Conservation (phyloP, 2,329 filamentous ascomycete species). For the Hypoxylon sp. region DNA sequence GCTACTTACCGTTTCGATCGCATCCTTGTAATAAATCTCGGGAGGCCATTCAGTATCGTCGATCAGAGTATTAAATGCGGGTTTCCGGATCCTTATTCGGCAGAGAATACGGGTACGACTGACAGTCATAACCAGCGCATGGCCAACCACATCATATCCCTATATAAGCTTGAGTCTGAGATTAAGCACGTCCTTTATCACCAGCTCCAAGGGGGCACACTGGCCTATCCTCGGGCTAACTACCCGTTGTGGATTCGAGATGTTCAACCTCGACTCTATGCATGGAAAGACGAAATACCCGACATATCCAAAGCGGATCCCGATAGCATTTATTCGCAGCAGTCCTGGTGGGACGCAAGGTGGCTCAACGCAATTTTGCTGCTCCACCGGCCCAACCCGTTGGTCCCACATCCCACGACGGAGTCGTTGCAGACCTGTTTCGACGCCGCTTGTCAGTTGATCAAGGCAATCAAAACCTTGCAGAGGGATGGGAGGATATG, state of each 20-base stretch:
- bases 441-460: constrained; percentile 48
- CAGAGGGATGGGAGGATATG: constrained; percentile 51
- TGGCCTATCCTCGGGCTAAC: constrained; percentile 50
- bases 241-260: constrained; percentile 49
- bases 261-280: constrained; percentile 49
- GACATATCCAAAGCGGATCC: constrained; percentile 44
- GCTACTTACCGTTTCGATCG: constrained; percentile 49
- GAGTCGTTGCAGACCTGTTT: constrained; percentile 46
- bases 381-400: constrained; percentile 50
- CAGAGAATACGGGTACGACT: not conserved
- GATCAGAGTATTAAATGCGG: constrained; percentile 46
- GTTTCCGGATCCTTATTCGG: constrained; percentile 45
- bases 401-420: constrained; percentile 40
- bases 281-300: constrained; percentile 51
- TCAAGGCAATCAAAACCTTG: constrained; percentile 48
- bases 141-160: constrained; percentile 49
- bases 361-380: constrained; percentile 51
- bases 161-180: constrained; percentile 52
- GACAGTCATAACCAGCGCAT: constrained; percentile 46
- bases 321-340: constrained; percentile 48
- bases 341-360: constrained; percentile 51
- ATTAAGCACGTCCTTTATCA: constrained; percentile 53
- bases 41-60: constrained; percentile 49
- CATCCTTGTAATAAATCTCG: constrained; percentile 48
- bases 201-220: constrained; percentile 44